Conservation (phyloP, 2,329 filamentous ascomycete species). For the Penicillium janthinellum region DNA sequence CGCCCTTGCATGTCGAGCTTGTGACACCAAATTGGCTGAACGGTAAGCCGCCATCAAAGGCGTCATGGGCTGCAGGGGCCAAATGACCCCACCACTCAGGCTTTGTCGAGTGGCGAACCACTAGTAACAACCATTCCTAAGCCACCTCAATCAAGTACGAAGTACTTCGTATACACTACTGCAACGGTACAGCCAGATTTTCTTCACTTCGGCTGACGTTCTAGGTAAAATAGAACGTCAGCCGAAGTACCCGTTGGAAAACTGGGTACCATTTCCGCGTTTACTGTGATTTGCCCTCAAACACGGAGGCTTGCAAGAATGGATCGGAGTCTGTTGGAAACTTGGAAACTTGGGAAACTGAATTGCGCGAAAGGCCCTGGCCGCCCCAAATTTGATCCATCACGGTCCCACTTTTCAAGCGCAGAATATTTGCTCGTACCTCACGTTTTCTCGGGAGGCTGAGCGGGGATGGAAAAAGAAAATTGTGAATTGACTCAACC, state of each 20-base stretch:
- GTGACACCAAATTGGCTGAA: not conserved
- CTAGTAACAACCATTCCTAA: not conserved
- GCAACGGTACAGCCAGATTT: not conserved
- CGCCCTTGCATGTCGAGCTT: constrained; percentile 13
- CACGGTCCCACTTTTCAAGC: not conserved
- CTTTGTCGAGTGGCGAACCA: not conserved
- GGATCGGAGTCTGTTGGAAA: not conserved
- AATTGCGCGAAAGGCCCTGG: not conserved
- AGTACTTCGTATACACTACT: no score
- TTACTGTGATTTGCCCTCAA: not conserved
- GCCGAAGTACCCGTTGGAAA: not conserved
- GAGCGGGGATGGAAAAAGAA: not conserved
- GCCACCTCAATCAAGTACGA: not conserved
- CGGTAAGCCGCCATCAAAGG: not conserved
- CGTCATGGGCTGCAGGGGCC: not conserved
- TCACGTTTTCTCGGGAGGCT: not conserved
- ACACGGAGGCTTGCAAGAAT: not conserved
- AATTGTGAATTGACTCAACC: not conserved
- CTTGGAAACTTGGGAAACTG: no score
- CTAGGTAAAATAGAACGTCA: not conserved
- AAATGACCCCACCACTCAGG: not conserved
- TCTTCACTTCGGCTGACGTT: not conserved
- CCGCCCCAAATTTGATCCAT: not conserved
- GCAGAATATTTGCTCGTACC: no score
- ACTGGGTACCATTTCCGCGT: not conserved